Base-by-base conservation (phyloP, 83 land plant genomes). In the Diphasiastrum complanatum region DNA sequence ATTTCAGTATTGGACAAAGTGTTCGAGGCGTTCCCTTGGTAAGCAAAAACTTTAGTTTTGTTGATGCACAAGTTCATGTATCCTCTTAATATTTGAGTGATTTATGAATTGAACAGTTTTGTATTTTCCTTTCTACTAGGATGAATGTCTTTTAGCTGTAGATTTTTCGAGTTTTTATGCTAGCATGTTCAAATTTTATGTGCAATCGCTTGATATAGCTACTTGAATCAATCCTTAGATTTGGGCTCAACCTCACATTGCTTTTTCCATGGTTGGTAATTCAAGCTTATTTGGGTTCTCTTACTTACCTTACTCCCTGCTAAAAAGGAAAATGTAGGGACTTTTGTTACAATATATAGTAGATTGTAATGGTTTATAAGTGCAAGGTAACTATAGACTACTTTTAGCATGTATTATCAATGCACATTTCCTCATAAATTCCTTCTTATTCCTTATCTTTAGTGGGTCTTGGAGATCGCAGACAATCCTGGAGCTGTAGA, bases 381-480 rank as follows among this genome's bases (percentile, higher is more conserved):
- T 3, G 11, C 4, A 2, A 46, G 37, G 16, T 25, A 18, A 33
- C 20, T 63, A 57, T 18, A 18, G 25, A 28, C 3, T 11, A 63
- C 5, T 14, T 3, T 32, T 30, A 26, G 20, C 52, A 6, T n/a
- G 8, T 50, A 8, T 19, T 12, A 18, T 43, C 6, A 5, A 16
- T 18, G 16, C 63, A 16, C 14, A 30, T 43, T 37, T n/a, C 14
- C n/a, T n/a, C n/a, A n/a, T n/a, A n/a, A 10, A 11, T 40, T 40
- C 4, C 8, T n/a, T 20, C 10, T 30, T 18, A 29, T 28, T 45
- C 20, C 18, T 48, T 63, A 28, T 60, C 43, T 77, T 43, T 54
- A 91, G 98, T 85, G 85, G 98, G 98, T 84, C 46, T 75, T 93
- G 2, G 98, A 93, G 51, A 85, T 93, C 64, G 85, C 96, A 27